These are phyloP conservation scores for Citrus sp. DNA, from an alignment of 345 rosid genomes.

Conservation along the genomic window DNA sequence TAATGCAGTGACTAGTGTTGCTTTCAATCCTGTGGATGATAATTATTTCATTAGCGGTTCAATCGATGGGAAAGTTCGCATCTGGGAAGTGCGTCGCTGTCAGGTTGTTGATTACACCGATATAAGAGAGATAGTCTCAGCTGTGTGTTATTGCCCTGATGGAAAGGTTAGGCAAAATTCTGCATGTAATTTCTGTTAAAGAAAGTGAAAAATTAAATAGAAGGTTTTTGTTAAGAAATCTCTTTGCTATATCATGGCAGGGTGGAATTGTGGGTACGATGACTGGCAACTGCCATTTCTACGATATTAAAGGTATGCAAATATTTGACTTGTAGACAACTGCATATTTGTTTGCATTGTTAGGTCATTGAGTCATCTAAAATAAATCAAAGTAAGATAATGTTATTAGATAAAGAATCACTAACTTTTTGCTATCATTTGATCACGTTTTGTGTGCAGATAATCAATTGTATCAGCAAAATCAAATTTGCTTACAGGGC, in stretches of 20 bases:
- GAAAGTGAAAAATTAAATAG: background rate
- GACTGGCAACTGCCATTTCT: slow-evolving; percentile 65
- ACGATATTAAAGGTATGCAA: slow-evolving; percentile 49
- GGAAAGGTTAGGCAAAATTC: slow-evolving; percentile 49
- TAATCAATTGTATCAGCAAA: slow-evolving; percentile 43
- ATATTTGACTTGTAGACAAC: background rate
- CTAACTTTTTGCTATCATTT: background rate
- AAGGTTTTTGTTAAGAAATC: slow-evolving; percentile 1
- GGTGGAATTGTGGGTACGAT: slow-evolving; percentile 68
- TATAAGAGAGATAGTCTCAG: slow-evolving; percentile 67
- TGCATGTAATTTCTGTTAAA: background rate
- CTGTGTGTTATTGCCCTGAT: slow-evolving; percentile 56
- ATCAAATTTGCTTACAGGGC: slow-evolving; percentile 53
- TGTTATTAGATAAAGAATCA: background rate
- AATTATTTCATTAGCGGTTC: slow-evolving; percentile 67
- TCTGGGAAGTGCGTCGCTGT: slow-evolving; percentile 58
- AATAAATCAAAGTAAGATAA: background rate
- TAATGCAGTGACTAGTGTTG: slow-evolving; percentile 58
- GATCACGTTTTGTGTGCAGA: slow-evolving; percentile 34
- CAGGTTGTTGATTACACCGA: slow-evolving; percentile 63
- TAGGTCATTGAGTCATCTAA: background rate
- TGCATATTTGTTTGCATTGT: background rate
- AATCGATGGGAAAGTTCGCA: slow-evolving; percentile 66
- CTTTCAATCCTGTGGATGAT: slow-evolving; percentile 59
- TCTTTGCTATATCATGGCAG: slow-evolving; percentile 29